A percentile compares a stretch with the other conserved stretches of the same genome.
Conservation (phyloP, 2,329 filamentous ascomycete species). For the Claviceps monticola region DNA sequence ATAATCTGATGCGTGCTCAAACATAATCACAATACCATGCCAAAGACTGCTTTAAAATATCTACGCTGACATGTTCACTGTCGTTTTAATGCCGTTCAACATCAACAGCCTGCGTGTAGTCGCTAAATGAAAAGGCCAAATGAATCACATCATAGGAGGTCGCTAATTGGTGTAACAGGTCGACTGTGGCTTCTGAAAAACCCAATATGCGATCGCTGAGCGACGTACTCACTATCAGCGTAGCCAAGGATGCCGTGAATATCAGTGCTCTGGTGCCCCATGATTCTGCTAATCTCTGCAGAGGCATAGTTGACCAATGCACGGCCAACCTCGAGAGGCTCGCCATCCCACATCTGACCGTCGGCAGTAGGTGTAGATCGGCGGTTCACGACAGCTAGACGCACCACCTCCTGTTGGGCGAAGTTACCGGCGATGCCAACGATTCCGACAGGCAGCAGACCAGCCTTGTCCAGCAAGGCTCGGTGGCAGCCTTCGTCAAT, state of each 20-base stretch:
- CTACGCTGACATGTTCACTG: background rate
- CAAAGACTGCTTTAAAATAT: background rate
- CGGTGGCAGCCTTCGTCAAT: slow-evolving; percentile 82
- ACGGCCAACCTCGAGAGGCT: slow-evolving; percentile 63
- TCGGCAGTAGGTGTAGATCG: slow-evolving; percentile 24
- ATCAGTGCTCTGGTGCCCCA: slow-evolving; percentile 68
- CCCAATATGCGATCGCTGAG: slow-evolving; percentile 74
- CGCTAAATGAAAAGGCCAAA: background rate
- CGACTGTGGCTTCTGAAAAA: slow-evolving; percentile 47
- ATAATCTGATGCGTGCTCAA: background rate
- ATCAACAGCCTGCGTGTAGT: background rate
- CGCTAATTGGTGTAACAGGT: slow-evolving; percentile 33
- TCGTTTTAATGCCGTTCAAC: background rate
- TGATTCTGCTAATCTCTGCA: slow-evolving; percentile 69
- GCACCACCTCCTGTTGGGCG: slow-evolving; percentile 82
- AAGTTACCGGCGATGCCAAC: slow-evolving; percentile 82
- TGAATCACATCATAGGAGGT: slow-evolving; percentile 3
- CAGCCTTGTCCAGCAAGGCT: slow-evolving; percentile 70
- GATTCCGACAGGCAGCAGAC: slow-evolving; percentile 80
- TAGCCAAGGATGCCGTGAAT: slow-evolving; percentile 75
- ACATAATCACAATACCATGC: background rate
- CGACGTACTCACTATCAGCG: slow-evolving; percentile 89
- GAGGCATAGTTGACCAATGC: slow-evolving; percentile 91
- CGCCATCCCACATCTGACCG: slow-evolving; percentile 34
- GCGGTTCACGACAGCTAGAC: slow-evolving; percentile 65